Evolutionary conservation across 2,329 filamentous ascomycete species (phyloP), one percentile per base, ranked within the genome.

Genomic region (Davidsoniella eucalypti): DNA sequence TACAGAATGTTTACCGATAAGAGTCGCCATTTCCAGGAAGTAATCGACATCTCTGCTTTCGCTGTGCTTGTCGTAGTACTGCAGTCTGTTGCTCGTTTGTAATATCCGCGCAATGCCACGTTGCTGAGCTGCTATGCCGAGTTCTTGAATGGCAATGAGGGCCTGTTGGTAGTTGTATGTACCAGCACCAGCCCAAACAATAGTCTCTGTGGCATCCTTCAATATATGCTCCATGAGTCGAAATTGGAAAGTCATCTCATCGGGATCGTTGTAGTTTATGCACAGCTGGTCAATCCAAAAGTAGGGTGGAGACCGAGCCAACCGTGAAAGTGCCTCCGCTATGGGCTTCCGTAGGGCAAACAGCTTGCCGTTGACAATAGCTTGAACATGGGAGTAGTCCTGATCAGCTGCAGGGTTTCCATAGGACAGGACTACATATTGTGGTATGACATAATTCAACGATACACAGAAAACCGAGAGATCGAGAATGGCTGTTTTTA

Each of bases 241-340:
- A 2, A 54, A 54, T 33, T 55, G 46, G 14, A 37, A 36, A 8
- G 25, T 44, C 25, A 52, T 55, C 36, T 55, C 54, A 1, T 36
- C 10, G 0, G 33, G 10, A 17, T 54, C 44, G 9, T 21, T 6
- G 6, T 54, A 49, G 8, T 55, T 51, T 4, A 54, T 54, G 2
- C 54, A 54, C 5, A 54, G 49, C n/a, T 55, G 49, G 8, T 55
- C 54, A 7, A 51, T 51, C 52, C 54, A 55, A 21, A 29, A 23
- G 26, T 44, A 44, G 5, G 25, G 21, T 21, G 42, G 10, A 23
- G 10, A 26, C 17, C 42, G 14, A n/a, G 42, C 8, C 23, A 16
- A 26, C 23, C 10, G 26, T 14, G 21, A n/a, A 16, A 44, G 42
- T 23, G 42, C 42, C 21, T 17, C 26, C 14, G 42, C 42, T 26